A percentile compares a stretch with the other conserved stretches of the same genome.
phyloP scores from a whole-genome alignment of 805 yeast genomes.

The Candida boleticola region DNA sequence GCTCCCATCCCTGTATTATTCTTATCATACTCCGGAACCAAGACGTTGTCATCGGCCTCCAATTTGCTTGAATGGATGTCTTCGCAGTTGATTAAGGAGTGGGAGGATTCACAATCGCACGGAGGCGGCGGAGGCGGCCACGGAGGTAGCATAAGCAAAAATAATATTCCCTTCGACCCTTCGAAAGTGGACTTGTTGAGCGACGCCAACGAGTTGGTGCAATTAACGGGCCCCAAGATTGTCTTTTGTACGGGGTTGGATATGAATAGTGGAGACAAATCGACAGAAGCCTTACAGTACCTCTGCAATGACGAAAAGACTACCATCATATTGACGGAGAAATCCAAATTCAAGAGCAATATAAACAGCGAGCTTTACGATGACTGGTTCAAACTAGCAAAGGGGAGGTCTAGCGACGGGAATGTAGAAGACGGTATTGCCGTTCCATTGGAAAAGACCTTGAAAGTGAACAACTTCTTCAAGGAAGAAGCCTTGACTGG shows the following conservation, averaged over 20 bases:
- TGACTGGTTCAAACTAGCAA: slow-evolving; percentile 51
- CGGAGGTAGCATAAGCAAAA: slow-evolving; percentile 31
- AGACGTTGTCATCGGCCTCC: slow-evolving; percentile 75
- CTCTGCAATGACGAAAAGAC: slow-evolving; percentile 65
- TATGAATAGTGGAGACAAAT: slow-evolving; percentile 59
- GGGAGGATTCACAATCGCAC: slow-evolving; percentile 52
- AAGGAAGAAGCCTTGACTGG: slow-evolving; percentile 52
- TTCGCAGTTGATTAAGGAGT: slow-evolving; percentile 74
- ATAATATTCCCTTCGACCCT: slow-evolving; percentile 77
- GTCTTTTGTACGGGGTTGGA: slow-evolving; percentile 74
- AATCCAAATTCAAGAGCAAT: slow-evolving; percentile 44
- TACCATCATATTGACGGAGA: slow-evolving; percentile 74
- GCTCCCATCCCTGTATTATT: slow-evolving; percentile 70
- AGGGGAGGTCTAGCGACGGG: slow-evolving; percentile 21
- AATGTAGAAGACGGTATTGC: slow-evolving; percentile 59
- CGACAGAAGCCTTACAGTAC: slow-evolving; percentile 49
- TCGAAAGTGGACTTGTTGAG: slow-evolving; percentile 54
- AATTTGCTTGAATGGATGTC: slow-evolving; percentile 97
- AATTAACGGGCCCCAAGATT: slow-evolving; percentile 68
- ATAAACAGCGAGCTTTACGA: slow-evolving; percentile 49
- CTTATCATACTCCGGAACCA: slow-evolving; percentile 75
- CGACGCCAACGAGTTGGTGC: slow-evolving; percentile 53
- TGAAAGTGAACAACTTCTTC: slow-evolving; percentile 38
- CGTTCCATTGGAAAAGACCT: slow-evolving; percentile 47
- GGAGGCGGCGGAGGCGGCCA: slow-evolving; percentile 4